These are phyloP conservation scores for Colletotrichum lindemuthianum DNA, from an alignment of 2,329 filamentous ascomycete genomes.

Conservation along the genomic window DNA sequence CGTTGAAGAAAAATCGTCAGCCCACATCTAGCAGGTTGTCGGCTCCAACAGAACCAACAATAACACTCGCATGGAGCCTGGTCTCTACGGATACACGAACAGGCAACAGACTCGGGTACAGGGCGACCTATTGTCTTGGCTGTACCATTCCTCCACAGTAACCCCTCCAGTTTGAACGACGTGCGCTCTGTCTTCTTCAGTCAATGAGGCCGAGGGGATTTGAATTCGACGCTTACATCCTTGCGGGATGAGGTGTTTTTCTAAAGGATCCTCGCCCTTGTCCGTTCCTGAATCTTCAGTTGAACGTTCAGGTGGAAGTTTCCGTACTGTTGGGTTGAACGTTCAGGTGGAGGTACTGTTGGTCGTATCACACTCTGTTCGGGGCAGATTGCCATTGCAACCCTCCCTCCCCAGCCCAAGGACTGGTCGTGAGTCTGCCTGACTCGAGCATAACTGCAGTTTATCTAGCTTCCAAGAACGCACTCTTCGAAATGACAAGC, in stretches of 20 bases:
- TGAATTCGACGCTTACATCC: background rate
- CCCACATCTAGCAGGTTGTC: background rate
- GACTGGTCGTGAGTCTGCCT: background rate
- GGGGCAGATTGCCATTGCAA: background rate
- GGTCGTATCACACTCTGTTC: background rate
- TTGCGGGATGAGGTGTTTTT: background rate
- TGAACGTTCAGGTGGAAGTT: too few species aligned
- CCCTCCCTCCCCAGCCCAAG: background rate
- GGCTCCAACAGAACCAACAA: slow-evolving; percentile 1
- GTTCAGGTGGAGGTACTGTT: background rate
- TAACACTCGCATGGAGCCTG: background rate
- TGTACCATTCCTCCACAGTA: background rate
- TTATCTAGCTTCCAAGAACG: too few species aligned
- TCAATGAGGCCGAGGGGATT: background rate
- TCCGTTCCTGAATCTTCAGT: too few species aligned
- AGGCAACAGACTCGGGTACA: too few species aligned
- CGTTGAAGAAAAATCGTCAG: background rate
- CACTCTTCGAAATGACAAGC: too few species aligned
- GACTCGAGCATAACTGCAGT: too few species aligned
- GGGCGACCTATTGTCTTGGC: slow-evolving; percentile 1
- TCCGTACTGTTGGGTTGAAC: too few species aligned
- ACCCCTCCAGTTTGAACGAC: background rate
- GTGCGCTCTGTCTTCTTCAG: too few species aligned
- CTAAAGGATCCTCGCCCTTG: background rate
- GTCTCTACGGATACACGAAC: background rate